Evolutionary conservation across 306 rosid genomes (phyloP), one percentile per base, ranked within the genome.

Genomic region (Purshia tridentata): DNA sequence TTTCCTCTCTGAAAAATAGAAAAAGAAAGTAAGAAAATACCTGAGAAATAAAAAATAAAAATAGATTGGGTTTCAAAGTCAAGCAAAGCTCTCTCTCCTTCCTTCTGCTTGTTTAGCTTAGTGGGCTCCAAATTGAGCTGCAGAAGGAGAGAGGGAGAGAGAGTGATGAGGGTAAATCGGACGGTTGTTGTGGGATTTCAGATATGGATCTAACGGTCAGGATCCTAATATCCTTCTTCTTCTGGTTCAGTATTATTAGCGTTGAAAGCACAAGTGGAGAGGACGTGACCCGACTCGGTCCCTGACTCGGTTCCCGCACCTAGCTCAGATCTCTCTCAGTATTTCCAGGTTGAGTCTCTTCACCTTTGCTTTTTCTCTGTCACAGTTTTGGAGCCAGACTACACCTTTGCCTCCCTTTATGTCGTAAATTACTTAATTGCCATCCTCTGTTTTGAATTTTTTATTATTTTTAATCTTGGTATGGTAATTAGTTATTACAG

Each of bases 131-230:
- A 84, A 77, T 54, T 69, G 20, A 82, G 81, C 74, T 40, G 52
- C 58, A 59, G 64, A 42, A 60, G 37, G 23, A n/a, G 44, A 66
- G 52, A 61, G 64, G 22, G 62, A 69, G 77, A 69, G 40, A 6
- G 69, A 47, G 71, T 19, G 46, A 69, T 51, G 49, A 58, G 48
- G 56, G 56, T 1, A 22, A 74, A 86, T 86, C 91, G 75, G 70
- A 85, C 89, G 88, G 91, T 75, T 54, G 79, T 64, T 79, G 47
- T 0, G 48, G 73, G 76, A 37, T 65, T 39, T 67, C 67, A 54
- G 82, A 78, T 68, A 77, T 14, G 80, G 87, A 88, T 94, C 95
- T 42, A 88, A 83, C 61, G 92, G 92, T 76, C 79, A 65, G 82
- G 85, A 80, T 81, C 84, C 61, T 59, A 50, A 59, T 54, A 29